Base-by-base conservation (phyloP, 768 basidiomycete genomes). In the Tulasnella sp. region DNA sequence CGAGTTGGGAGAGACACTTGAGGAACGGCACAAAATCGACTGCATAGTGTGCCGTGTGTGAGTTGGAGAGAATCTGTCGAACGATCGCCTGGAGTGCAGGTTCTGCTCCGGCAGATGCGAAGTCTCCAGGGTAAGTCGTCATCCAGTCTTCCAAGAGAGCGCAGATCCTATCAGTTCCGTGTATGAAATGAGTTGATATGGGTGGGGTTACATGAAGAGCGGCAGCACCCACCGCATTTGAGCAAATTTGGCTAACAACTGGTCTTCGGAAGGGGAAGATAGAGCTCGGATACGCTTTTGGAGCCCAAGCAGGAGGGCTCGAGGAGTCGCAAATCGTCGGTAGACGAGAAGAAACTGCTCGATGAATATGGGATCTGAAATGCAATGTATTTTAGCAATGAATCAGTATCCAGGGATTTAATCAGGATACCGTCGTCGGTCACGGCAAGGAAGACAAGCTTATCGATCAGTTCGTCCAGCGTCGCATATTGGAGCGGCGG, bases 161-260 rank as follows among this genome's bases (percentile, higher is more conserved):
- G 63, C 88, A 92, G 59, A 92, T 87, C 68, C 89, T 92, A 38
- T 8, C 25, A 52, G 41, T 53, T 29, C 11, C 31, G 46, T 48
- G 21, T 29, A 21, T 17, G 3, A 29, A 3, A 22, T n/a, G 11
- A 49, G 45, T 27, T n/a, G 17, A 9, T 8, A 22, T 9, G 27
- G 22, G 58, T 30, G 7, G 34, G 61, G 22, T 31, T 4, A 38
- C 49, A 49, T 59, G 57, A 55, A 49, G 53, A 62, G 65, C 45
- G 44, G 30, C 27, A 49, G 17, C 0, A 21, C 15, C 22, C 65
- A 87, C 89, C 84, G 81, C 87, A 91, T 88, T 68, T 92, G 89
- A 5, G 86, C 87, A 70, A 84, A 91, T 65, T 83, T 85, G 7
- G 87, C 86, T 70, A 91, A 85, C 80, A 90, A 84, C 0, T 85